Evolutionary conservation across 805 yeast species (phyloP).

Genomic region (Candida tammaniensis): DNA sequence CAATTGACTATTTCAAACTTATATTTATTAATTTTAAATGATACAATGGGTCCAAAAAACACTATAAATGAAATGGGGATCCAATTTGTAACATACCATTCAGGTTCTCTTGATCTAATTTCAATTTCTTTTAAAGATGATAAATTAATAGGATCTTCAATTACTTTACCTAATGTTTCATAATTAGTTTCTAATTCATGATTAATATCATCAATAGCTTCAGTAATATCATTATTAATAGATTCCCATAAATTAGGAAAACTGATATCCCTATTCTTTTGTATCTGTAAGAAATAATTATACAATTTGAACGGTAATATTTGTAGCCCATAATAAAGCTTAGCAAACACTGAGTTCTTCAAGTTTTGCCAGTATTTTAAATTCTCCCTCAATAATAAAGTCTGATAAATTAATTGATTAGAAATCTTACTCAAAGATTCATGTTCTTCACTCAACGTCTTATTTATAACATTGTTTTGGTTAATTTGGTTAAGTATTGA

Average conservation of each 20-base stretch:
- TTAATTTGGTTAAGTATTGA: conserved; percentile 20
- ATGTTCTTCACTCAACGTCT: neutral
- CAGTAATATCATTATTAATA: conserved; percentile 25
- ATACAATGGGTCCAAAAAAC: conserved; percentile 53
- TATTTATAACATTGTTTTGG: conserved; percentile 22
- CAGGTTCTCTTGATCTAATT: conserved; percentile 8
- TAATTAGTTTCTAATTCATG: conserved; percentile 20
- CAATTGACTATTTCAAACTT: conserved; percentile 55
- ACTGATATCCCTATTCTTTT: neutral
- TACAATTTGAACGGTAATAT: conserved; percentile 27
- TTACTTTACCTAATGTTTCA: conserved; percentile 11
- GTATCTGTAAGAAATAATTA: conserved; percentile 5
- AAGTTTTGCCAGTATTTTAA: conserved; percentile 35
- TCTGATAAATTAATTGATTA: conserved; percentile 31
- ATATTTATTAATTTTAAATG: conserved; percentile 44
- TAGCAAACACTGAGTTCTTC: conserved; percentile 21
- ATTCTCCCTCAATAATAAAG: conserved; percentile 30
- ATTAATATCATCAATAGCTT: conserved; percentile 19
- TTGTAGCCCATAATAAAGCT: conserved; percentile 33
- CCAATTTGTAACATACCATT: conserved; percentile 54
- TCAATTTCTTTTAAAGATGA: conserved; percentile 1
- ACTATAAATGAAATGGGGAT: conserved; percentile 45
- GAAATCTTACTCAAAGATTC: conserved; percentile 19
- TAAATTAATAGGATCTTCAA: conserved; percentile 7
- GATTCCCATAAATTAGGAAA: conserved; percentile 10